phyloP scores from a whole-genome alignment of 1,284 basidiomycete genomes.

The Sutorius eximius region DNA sequence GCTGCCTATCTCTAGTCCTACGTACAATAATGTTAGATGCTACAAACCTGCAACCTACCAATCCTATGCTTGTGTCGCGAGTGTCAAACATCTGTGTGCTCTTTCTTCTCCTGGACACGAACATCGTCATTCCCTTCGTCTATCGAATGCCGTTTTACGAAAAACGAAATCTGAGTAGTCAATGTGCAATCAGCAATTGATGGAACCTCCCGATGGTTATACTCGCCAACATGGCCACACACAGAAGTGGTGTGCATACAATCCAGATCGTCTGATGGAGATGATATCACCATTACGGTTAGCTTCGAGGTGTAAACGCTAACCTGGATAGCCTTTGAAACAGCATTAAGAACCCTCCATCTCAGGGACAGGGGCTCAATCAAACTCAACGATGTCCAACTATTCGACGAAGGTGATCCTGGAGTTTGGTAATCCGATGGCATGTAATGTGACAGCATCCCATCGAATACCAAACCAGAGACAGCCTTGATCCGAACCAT shows the following conservation, averaged over 20 bases:
- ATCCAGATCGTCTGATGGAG: slow-evolving; percentile 57
- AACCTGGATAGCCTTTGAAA: slow-evolving; percentile 58
- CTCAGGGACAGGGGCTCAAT: slow-evolving; percentile 46
- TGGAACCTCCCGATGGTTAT: not conserved
- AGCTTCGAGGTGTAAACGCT: slow-evolving; percentile 13
- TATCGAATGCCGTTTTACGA: slow-evolving; percentile 31
- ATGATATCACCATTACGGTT: slow-evolving; percentile 15
- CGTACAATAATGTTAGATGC: slow-evolving; percentile 19
- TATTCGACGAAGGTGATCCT: slow-evolving; percentile 46
- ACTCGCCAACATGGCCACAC: slow-evolving; percentile 51
- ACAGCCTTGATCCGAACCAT: slow-evolving; percentile 51
- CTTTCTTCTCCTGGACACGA: slow-evolving; percentile 23
- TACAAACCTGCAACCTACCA: slow-evolving; percentile 1
- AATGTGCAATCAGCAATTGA: slow-evolving; percentile 23
- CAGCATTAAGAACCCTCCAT: slow-evolving; percentile 42
- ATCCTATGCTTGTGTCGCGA: slow-evolving; percentile 18
- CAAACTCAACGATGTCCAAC: slow-evolving; percentile 51
- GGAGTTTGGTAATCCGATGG: slow-evolving; percentile 46
- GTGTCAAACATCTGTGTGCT: not conserved
- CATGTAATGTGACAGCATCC: slow-evolving; percentile 47
- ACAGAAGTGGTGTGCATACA: slow-evolving; percentile 58
- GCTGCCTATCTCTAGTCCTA: slow-evolving; percentile 10
- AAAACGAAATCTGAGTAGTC: slow-evolving; percentile 35
- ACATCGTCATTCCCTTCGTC: slow-evolving; percentile 19
- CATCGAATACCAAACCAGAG: slow-evolving; percentile 72